These are phyloP conservation scores for Bacidia gigantensis DNA, from an alignment of 495 filamentous ascomycete genomes.

Conservation along the genomic window DNA sequence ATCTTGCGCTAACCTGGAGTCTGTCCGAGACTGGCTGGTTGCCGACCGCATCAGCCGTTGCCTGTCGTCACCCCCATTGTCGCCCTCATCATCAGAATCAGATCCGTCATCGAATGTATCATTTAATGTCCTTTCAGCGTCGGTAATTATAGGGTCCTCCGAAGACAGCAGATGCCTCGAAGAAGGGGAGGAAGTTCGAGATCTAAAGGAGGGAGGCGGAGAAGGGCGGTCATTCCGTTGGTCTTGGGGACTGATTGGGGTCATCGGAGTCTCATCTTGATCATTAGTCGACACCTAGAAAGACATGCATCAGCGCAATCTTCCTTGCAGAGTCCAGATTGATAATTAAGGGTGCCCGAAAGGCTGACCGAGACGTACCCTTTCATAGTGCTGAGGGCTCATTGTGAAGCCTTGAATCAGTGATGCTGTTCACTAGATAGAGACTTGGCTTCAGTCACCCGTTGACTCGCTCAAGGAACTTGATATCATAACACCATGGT, in stretches of 20 bases:
- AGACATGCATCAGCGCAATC: neutral
- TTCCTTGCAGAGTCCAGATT: constrained; percentile 11
- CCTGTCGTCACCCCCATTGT: constrained; percentile 63
- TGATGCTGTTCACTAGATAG: too few species aligned
- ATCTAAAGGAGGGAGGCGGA: constrained; percentile 88
- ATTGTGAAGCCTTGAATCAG: constrained; percentile 31
- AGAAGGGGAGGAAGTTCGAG: constrained; percentile 60
- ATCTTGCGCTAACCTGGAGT: constrained; percentile 21
- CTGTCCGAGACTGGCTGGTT: constrained; percentile 27
- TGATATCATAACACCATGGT: neutral
- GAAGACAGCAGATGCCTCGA: constrained; percentile 38
- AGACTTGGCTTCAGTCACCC: too few species aligned
- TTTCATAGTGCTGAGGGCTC: constrained; percentile 75
- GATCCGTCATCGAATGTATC: constrained; percentile 76
- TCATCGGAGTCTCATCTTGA: constrained; percentile 29
- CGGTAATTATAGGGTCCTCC: constrained; percentile 37
- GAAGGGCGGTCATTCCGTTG: constrained; percentile 53
- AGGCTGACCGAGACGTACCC: constrained; percentile 41
- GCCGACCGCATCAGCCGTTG: constrained; percentile 61
- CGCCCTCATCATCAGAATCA: constrained; percentile 57
- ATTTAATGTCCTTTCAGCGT: constrained; percentile 63
- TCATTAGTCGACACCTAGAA: constrained; percentile 35
- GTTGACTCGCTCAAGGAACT: neutral
- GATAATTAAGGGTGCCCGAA: neutral
- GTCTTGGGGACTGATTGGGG: constrained; percentile 22